Base-by-base conservation (phyloP, 208 protist genomes). In the Trypanosoma brucei region DNA sequence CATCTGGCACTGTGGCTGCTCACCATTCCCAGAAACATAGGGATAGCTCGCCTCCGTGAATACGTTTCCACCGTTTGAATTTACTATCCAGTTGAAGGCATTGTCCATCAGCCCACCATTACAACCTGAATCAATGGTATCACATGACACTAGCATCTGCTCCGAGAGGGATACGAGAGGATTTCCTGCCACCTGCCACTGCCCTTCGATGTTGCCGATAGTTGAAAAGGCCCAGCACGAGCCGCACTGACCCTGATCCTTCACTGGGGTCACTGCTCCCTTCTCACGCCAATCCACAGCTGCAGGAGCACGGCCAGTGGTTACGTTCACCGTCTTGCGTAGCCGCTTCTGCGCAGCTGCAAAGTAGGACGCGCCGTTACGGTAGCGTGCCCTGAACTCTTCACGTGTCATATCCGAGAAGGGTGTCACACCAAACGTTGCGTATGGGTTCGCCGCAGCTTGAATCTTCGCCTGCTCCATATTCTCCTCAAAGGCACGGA, bases 191-290 rank as follows among this genome's bases (percentile, higher is more conserved):
- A 92, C 51, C 51, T 61, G 44, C 74, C 76, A 88, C 59, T 87
- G 80, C 7, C 74, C 62, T 68, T 91, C 84, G 35, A 91, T 87
- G 70, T 77, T 84, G 44, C 81, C 84, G 22, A 81, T 71, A 13
- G 84, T 51, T 5, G 86, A 93, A 81, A 99, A 98, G 36, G 95
- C 66, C 96, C 96, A 99, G 84, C 97, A 98, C 3, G 85, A 94
- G 59, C 96, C 97, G 74, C 96, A 99, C 37, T 51, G 53, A 38
- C 88, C 91, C 79, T 98, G 95, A 72, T 97, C 83, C 81, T 98
- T 98, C 39, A 98, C 94, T 8, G 63, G 70, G 3, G 91, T 93
- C 57, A 98, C 92, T 13, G 83, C 89, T 45, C 88, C 89, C 59
- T 91, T 79, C 35, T 57, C 13, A 34, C 86, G 79, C 95, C 92